phyloP scores from a whole-genome alignment of 495 filamentous ascomycete genomes.

The Aspergillus ellipticus region DNA sequence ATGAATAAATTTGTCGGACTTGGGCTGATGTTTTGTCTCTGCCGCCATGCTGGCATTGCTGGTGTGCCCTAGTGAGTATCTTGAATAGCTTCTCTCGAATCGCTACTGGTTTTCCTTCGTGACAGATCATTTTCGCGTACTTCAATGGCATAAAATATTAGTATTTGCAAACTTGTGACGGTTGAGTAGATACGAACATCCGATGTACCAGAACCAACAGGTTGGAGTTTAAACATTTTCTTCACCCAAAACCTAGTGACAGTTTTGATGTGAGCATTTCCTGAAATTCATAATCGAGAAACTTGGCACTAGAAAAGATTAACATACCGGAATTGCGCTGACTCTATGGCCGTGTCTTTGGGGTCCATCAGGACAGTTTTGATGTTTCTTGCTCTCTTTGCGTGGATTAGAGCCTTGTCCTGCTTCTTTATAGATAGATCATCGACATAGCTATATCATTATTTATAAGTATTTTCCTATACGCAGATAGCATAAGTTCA shows the following conservation, averaged over 20 bases:
- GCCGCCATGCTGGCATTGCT: slow-evolving; percentile 57
- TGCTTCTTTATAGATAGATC: slow-evolving; percentile 55
- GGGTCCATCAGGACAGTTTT: slow-evolving; percentile 50
- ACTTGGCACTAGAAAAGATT: background rate
- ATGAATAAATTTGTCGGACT: slow-evolving; percentile 55
- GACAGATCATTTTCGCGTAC: slow-evolving; percentile 49
- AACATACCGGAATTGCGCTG: slow-evolving; percentile 52
- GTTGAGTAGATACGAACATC: slow-evolving; percentile 27
- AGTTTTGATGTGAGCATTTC: slow-evolving; percentile 11
- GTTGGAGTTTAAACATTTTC: slow-evolving; percentile 55
- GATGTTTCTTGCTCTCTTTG: slow-evolving; percentile 52
- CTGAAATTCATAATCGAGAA: background rate
- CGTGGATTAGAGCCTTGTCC: slow-evolving; percentile 57
- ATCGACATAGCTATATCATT: slow-evolving; percentile 39
- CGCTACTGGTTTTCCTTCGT: slow-evolving; percentile 59
- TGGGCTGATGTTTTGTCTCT: slow-evolving; percentile 58
- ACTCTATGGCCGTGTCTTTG: slow-evolving; percentile 56
- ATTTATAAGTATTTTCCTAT: slow-evolving; percentile 1
- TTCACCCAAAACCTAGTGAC: slow-evolving; percentile 55
- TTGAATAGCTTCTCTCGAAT: slow-evolving; percentile 56
- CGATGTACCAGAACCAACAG: slow-evolving; percentile 31
- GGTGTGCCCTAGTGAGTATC: slow-evolving; percentile 54
- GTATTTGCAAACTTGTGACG: background rate
- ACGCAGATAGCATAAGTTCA: background rate
- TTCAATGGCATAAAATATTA: slow-evolving; percentile 10